A percentile compares a stretch with the other conserved stretches of the same genome.
Conservation (phyloP, 78 protist species). For the Pelomyxa schiedti region DNA sequence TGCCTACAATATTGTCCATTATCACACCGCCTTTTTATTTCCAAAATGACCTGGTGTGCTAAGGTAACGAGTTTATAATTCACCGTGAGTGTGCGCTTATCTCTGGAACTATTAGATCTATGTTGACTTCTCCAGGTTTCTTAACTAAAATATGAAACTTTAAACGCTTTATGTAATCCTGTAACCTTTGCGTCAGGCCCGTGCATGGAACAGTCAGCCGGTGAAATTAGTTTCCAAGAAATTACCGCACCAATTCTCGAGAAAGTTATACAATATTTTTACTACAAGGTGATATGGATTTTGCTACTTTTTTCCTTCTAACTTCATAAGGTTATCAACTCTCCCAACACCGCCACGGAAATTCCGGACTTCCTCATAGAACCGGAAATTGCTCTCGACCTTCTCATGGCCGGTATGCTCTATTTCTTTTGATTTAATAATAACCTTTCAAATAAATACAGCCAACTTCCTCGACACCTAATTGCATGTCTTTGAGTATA, state of each 20-base stretch:
- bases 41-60: no score
- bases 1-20: no score
- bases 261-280: slow-evolving; percentile 20
- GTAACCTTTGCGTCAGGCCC: no score
- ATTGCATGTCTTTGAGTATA: no score
- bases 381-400: slow-evolving; percentile 34
- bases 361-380: slow-evolving; percentile 24
- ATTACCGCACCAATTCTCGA: slow-evolving; percentile 13
- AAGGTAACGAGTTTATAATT: slow-evolving; percentile 26
- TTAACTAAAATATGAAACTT: neutral
- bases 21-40: no score
- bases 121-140: slow-evolving; percentile 36
- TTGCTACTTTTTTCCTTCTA: no score
- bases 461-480: slow-evolving; percentile 48
- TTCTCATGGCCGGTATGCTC: slow-evolving; percentile 35
- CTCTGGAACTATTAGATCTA: slow-evolving; percentile 45
- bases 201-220: slow-evolving; percentile 9
- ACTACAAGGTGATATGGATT: slow-evolving; percentile 29
- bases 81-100: slow-evolving; percentile 30
- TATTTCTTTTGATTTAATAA: neutral
- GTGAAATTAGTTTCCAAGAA: slow-evolving; percentile 13
- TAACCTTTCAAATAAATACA: neutral
- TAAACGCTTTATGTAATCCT: no score
- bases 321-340: no score
- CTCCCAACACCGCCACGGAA: neutral